Evolutionary conservation across 1,284 basidiomycete genomes (phyloP).

Genomic region (Paramarasmius palmivorus): DNA sequence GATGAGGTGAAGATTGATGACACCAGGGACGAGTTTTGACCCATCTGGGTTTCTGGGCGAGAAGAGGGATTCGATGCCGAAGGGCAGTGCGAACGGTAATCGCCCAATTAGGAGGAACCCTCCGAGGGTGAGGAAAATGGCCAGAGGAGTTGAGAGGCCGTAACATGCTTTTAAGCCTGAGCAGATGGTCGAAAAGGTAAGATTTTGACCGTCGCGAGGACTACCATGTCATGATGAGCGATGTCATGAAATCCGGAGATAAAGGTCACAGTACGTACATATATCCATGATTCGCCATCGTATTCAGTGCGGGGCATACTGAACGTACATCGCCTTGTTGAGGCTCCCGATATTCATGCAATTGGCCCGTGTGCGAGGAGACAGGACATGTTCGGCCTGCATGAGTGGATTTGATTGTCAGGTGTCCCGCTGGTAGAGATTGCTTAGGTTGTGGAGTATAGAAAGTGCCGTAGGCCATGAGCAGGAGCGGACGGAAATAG

Average conservation of each 20-base stretch:
- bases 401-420: too few relatives aligned
- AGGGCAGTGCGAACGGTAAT: background rate
- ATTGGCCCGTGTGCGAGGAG: too few relatives aligned
- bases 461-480: too few relatives aligned
- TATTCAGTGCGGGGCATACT: conserved; percentile 18
- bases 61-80: background rate
- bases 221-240: background rate
- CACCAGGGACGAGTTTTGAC: background rate
- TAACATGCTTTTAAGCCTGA: conserved; percentile 10
- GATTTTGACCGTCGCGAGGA: conserved; percentile 12
- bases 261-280: conserved; percentile 12
- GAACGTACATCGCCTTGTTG: conserved; percentile 9
- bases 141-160: conserved; percentile 12
- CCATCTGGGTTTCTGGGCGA: background rate
- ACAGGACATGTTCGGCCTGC: too few relatives aligned
- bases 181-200: conserved; percentile 6
- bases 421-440: too few relatives aligned
- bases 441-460: too few relatives aligned
- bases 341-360: background rate
- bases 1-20: conserved; percentile 11
- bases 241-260: background rate
- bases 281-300: conserved; percentile 19
- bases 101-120: conserved; percentile 7
- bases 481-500: too few relatives aligned
- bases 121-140: conserved; percentile 10